Conservation (phyloP, 495 filamentous ascomycete species). For the Filosporella fistucella region DNA sequence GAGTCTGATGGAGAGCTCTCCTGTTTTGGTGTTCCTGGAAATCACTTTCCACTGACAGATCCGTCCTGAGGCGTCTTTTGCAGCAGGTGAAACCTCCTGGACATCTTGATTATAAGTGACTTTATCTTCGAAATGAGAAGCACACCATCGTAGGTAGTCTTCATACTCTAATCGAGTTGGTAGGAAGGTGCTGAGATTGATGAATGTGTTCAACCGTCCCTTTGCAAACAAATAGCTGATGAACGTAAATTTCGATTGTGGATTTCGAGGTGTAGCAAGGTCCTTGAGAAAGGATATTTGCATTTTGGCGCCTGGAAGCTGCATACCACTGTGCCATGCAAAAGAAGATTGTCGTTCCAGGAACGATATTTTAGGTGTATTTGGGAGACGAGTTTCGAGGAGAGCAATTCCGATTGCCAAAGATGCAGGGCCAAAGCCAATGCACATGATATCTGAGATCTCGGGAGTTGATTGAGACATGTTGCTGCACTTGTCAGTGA, state of each 20-base stretch:
- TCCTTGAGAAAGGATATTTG: conserved; percentile 99
- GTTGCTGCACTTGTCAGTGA: no score
- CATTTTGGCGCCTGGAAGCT: conserved; percentile 90
- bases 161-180: conserved; percentile 87
- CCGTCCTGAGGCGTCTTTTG: conserved; percentile 37
- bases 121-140: conserved; percentile 69
- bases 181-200: conserved; percentile 83
- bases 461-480: conserved; percentile 11
- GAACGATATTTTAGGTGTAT: conserved; percentile 69
- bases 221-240: conserved; percentile 86
- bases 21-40: conserved; percentile 32
- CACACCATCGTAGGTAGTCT: conserved; percentile 93
- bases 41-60: conserved; percentile 47
- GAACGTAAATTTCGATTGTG: conserved; percentile 90
- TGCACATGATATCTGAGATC: conserved; percentile 69
- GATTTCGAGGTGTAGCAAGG: conserved; percentile 82
- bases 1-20: conserved; percentile 27
- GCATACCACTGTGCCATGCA: conserved; percentile 92
- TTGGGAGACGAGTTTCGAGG: conserved; percentile 50
- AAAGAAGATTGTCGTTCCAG: conserved; percentile 81
- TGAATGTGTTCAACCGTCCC: conserved; percentile 77
- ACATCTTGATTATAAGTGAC: conserved; percentile 80
- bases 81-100: conserved; percentile 42
- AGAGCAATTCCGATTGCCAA: conserved; percentile 89
- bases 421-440: conserved; percentile 92